A percentile compares a stretch with the other conserved stretches of the same genome.
phyloP scores from a whole-genome alignment of 2,329 filamentous ascomycete species.

The Hirsutella minnesotensis region DNA sequence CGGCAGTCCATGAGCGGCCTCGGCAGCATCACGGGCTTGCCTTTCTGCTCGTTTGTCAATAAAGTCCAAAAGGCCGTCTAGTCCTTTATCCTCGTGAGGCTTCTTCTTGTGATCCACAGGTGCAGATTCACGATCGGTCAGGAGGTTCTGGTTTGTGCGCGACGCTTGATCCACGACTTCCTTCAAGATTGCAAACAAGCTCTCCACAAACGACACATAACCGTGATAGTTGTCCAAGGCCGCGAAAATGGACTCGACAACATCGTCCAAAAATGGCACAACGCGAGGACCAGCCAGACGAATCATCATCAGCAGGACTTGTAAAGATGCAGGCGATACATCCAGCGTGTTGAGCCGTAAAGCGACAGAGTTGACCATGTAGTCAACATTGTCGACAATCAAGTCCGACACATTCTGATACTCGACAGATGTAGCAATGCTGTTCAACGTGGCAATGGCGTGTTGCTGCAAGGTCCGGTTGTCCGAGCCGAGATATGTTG shows the following conservation, averaged over 20 bases:
- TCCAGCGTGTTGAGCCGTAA: slow-evolving; percentile 85
- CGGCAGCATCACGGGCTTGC: slow-evolving; percentile 20
- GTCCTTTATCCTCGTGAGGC: slow-evolving; percentile 16
- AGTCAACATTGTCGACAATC: slow-evolving; percentile 86
- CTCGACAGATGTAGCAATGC: slow-evolving; percentile 61
- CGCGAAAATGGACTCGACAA: slow-evolving; percentile 82
- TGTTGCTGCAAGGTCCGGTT: slow-evolving; percentile 61
- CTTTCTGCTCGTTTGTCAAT: slow-evolving; percentile 44
- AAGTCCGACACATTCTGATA: slow-evolving; percentile 66
- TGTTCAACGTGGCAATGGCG: slow-evolving; percentile 72
- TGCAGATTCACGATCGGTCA: slow-evolving; percentile 26
- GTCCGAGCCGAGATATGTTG: slow-evolving; percentile 71
- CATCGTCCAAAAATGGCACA: slow-evolving; percentile 82
- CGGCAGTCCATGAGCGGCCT: slow-evolving; percentile 19
- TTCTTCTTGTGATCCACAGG: slow-evolving; percentile 30
- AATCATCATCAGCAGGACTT: slow-evolving; percentile 91
- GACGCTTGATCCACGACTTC: slow-evolving; percentile 76
- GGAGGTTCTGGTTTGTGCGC: slow-evolving; percentile 39
- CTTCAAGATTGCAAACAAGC: slow-evolving; percentile 69
- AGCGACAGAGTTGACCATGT: slow-evolving; percentile 87
- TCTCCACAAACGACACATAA: slow-evolving; percentile 75
- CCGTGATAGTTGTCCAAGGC: slow-evolving; percentile 93
- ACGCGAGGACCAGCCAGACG: slow-evolving; percentile 69
- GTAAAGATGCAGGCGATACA: slow-evolving; percentile 79
- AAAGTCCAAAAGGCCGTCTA: slow-evolving; percentile 39